Percentiles rank a stretch among this genome's conserved stretches.
Conservation (phyloP, 2,329 filamentous ascomycete genomes). For the Neoarthrinium moseri region DNA sequence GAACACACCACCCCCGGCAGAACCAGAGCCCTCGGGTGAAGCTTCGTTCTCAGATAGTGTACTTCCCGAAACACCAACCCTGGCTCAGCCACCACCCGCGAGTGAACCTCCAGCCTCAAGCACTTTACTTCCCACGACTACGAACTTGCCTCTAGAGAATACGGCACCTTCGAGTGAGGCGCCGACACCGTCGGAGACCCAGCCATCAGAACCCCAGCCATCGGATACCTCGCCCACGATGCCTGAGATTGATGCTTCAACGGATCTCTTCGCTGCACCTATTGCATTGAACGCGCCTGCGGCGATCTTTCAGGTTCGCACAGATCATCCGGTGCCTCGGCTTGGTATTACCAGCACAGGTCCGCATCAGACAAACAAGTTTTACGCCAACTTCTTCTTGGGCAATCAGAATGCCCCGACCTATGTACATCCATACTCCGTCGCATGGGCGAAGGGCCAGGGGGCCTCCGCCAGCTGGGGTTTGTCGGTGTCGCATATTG, state of each 20-base stretch:
- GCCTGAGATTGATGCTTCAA: constrained; percentile 19
- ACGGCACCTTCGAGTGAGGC: no score
- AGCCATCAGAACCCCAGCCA: no score
- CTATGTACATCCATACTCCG: constrained; percentile 74
- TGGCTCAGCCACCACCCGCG: background rate
- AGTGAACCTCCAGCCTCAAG: constrained; percentile 7
- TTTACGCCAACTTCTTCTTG: constrained; percentile 79
- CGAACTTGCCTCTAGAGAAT: no score
- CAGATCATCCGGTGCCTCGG: constrained; percentile 59
- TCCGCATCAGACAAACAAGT: constrained; percentile 74
- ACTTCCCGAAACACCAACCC: background rate
- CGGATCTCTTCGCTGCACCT: constrained; percentile 55
- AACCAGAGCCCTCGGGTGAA: no score
- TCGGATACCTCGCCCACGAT: constrained; percentile 17
- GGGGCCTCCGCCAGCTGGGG: constrained; percentile 70
- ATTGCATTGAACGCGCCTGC: constrained; percentile 53
- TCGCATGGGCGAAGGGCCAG: constrained; percentile 65
- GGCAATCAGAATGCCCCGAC: constrained; percentile 66
- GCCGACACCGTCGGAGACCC: no score
- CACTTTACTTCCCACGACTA: constrained; percentile 16
- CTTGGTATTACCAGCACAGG: constrained; percentile 44
- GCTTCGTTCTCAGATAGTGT: no score
- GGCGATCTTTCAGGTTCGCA: constrained; percentile 40
- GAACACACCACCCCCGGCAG: no score
- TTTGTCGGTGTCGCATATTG: constrained; percentile 72